These are phyloP conservation scores for Plantago major DNA, from an alignment of 257 asterid species.

Conservation along the genomic window DNA sequence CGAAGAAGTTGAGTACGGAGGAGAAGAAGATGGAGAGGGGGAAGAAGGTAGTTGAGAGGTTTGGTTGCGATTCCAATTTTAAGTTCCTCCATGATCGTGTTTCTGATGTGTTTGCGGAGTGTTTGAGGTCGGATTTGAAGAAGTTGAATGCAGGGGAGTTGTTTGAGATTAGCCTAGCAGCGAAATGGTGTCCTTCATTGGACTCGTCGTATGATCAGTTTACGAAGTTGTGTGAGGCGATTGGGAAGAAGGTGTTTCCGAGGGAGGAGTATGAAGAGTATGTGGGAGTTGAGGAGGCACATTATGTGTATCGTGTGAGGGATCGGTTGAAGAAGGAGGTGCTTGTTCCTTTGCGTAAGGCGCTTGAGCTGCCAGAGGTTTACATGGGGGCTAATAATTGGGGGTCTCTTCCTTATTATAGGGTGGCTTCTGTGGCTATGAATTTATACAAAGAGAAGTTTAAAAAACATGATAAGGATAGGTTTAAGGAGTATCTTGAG, in stretches of 20 bases:
- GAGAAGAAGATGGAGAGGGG: slow-evolving; percentile 31
- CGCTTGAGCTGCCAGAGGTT: slow-evolving; percentile 51
- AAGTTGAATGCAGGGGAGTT: slow-evolving; percentile 23
- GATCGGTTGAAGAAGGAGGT: slow-evolving; percentile 55
- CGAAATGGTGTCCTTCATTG: slow-evolving; percentile 61
- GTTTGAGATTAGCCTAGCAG: slow-evolving; percentile 38
- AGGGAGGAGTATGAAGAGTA: slow-evolving; percentile 23
- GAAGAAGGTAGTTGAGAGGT: slow-evolving; percentile 32
- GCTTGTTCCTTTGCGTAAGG: slow-evolving; percentile 40
- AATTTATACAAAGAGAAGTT: slow-evolving; percentile 31
- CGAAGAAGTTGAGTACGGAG: too few relatives aligned
- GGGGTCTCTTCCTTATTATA: slow-evolving; percentile 27
- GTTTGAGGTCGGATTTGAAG: slow-evolving; percentile 34
- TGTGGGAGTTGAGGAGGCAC: slow-evolving; percentile 36
- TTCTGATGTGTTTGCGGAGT: slow-evolving; percentile 33
- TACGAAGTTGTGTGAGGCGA: slow-evolving; percentile 44
- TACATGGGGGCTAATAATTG: slow-evolving; percentile 37
- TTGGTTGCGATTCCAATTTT: slow-evolving; percentile 29
- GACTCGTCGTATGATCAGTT: slow-evolving; percentile 39
- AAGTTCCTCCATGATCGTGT: slow-evolving; percentile 35
- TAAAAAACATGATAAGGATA: slow-evolving; percentile 31
- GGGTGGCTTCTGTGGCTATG: slow-evolving; percentile 60
- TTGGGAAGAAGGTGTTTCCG: slow-evolving; percentile 46
- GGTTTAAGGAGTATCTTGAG: slow-evolving; percentile 40
- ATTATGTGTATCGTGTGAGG: slow-evolving; percentile 46